Percentiles rank a stretch among this genome's conserved stretches.
These are phyloP conservation scores for barley (Hordeum vulgare) DNA, from an alignment of 176 grass and related monocot species.

Conservation along the genomic window DNA sequence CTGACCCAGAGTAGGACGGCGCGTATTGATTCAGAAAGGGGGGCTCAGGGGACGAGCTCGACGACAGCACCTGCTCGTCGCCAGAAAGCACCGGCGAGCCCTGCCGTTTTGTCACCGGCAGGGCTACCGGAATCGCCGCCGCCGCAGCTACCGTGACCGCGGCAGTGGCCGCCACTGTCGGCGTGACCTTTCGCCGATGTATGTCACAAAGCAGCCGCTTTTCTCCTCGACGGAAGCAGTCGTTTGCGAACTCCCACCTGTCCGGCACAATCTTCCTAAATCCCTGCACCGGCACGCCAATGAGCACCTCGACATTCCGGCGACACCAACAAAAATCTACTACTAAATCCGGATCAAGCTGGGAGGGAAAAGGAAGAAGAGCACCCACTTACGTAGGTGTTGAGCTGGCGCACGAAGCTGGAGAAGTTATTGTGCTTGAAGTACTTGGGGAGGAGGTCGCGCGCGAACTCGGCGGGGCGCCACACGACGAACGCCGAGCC, in stretches of 20 bases:
- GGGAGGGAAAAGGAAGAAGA: not conserved
- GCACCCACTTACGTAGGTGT: slow-evolving; percentile 60
- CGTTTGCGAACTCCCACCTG: slow-evolving; percentile 87
- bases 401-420: slow-evolving; percentile 95
- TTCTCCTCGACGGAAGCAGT: slow-evolving; percentile 66
- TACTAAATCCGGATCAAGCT: not conserved
- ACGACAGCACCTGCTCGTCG: slow-evolving; percentile 72
- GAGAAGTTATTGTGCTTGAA: slow-evolving; percentile 99
- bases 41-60: slow-evolving; percentile 43
- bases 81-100: slow-evolving; percentile 46
- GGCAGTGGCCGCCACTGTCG: not conserved
- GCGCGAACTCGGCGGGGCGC: slow-evolving; percentile 77
- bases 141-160: not conserved
- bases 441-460: slow-evolving; percentile 85
- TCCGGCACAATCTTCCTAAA: slow-evolving; percentile 79
- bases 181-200: slow-evolving; percentile 55
- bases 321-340: not conserved
- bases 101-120: slow-evolving; percentile 20
- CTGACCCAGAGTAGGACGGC: slow-evolving; percentile 28
- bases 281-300: slow-evolving; percentile 25
- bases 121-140: slow-evolving; percentile 38
- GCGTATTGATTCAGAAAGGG: not conserved
- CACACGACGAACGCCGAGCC: slow-evolving; percentile 82
- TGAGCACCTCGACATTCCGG: not conserved
- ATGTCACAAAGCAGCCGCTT: slow-evolving; percentile 62